Base-by-base conservation (phyloP, 768 basidiomycete species). In the Mycena amicta region DNA sequence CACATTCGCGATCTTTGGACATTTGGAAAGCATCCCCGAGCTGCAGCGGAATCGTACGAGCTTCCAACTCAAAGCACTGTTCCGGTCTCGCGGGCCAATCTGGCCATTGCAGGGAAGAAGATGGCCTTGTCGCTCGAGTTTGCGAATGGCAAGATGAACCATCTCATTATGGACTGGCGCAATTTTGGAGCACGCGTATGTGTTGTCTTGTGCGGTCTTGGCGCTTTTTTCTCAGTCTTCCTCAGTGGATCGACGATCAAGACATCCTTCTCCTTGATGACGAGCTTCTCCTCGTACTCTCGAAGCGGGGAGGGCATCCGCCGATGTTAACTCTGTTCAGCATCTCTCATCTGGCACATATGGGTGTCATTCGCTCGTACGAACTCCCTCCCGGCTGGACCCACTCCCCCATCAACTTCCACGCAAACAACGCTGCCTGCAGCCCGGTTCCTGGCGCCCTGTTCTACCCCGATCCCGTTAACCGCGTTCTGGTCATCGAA, bases 321-420 rank as follows among this genome's bases (percentile, higher is more conserved):
- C 71, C 79, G n/a, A 65, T 73, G 22, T 62, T 84, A 37, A 73
- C 75, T 53, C 70, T 83, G 39, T 83, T 82, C 69, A 78, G 80
- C 64, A 74, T 84, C 60, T 69, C 71, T 23, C 73, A 80, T 55
- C 71, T 83, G 49, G 68, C 69, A 18, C 74, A 75, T 27, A 72
- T 80, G 55, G 68, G 69, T 25, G 67, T 78, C 29, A 74, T 78
- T 55, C 80, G 81, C 56, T 80, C 82, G 54, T 85, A 84, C 66
- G 83, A 86, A 62, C 77, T 88, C 23, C 83, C 86, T 1, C 76
- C 74, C 37, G 72, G 74, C 27, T 88, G 84, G 85, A 71, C 27
- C 25, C 12, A 12, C 37, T 79, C 77, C 15, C 70, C 69, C 27
- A 71, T 86, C 62, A 77, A 74, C 30, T 81, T 86, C 60, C 74